Evolutionary conservation across 208 protist species (phyloP).

Genomic region (Strigomonas culicis): DNA sequence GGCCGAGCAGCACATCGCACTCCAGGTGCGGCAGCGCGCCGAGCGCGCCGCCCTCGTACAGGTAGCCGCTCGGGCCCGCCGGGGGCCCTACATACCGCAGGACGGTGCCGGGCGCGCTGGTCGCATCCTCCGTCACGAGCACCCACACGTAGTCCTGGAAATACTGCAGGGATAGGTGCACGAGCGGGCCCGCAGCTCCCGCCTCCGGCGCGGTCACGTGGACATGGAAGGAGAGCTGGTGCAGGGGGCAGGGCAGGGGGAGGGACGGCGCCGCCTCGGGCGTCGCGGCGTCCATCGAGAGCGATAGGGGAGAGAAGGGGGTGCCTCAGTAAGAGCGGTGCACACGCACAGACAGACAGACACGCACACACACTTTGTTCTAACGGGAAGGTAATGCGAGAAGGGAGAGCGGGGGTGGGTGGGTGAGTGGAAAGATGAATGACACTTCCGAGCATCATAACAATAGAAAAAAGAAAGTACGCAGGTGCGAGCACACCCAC

Average conservation of each 20-base stretch:
- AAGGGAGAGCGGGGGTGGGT: no score
- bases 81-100: constrained; percentile 39
- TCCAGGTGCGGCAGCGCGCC: constrained; percentile 29
- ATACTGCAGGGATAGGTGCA: constrained; percentile 64
- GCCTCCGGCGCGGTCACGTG: background rate
- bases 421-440: constrained; percentile 5
- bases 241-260: constrained; percentile 16
- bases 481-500: background rate
- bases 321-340: background rate
- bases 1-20: constrained; percentile 54
- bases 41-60: constrained; percentile 23
- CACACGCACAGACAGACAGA: no score
- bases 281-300: no score
- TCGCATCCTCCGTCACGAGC: constrained; percentile 65
- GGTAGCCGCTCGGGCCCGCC: constrained; percentile 16
- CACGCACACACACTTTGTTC: no score
- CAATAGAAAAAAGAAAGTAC: background rate
- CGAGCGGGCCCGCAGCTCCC: background rate
- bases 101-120: constrained; percentile 60
- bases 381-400: no score
- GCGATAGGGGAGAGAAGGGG: background rate
- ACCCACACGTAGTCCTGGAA: constrained; percentile 68
- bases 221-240: constrained; percentile 21
- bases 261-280: no score
- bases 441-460: background rate